Conservation (phyloP, 495 filamentous ascomycete species). For the Ramalina peruviana region DNA sequence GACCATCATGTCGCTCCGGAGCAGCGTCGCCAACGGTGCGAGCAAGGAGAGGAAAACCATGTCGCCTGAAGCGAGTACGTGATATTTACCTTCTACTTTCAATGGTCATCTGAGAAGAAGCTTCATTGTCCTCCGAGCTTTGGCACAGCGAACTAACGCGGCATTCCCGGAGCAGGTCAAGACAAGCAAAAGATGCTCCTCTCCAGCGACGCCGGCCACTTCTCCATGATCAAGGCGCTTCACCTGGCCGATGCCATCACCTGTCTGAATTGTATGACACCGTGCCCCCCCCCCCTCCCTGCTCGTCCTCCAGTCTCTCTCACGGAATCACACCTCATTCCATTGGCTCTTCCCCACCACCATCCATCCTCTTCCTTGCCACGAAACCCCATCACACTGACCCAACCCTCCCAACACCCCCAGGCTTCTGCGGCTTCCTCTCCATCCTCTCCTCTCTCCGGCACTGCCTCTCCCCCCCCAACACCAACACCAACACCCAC, state of each 20-base stretch:
- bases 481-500: conserved; percentile 43
- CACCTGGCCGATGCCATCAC: conserved; percentile 94
- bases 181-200: conserved; percentile 84
- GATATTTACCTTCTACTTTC: background rate
- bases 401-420: background rate
- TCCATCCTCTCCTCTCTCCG: conserved; percentile 93
- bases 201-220: conserved; percentile 60
- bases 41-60: conserved; percentile 4
- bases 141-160: background rate
- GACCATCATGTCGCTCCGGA: conserved; percentile 13
- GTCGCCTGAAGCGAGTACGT: conserved; percentile 15
- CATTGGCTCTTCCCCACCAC: background rate
- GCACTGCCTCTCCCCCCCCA: conserved; percentile 73
- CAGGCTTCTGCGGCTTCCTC: conserved; percentile 56
- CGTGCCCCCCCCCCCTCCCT: background rate
- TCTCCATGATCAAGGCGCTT: conserved; percentile 67
- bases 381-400: background rate
- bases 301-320: background rate
- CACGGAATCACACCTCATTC: background rate
- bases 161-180: conserved; percentile 33
- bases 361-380: background rate
- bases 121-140: background rate
- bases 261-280: conserved; percentile 67
- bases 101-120: no score
- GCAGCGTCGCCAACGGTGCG: conserved; percentile 10